Evolutionary conservation across 768 basidiomycete species (phyloP), one percentile per base, ranked within the genome.

Genomic region (Obba rivulosa): DNA sequence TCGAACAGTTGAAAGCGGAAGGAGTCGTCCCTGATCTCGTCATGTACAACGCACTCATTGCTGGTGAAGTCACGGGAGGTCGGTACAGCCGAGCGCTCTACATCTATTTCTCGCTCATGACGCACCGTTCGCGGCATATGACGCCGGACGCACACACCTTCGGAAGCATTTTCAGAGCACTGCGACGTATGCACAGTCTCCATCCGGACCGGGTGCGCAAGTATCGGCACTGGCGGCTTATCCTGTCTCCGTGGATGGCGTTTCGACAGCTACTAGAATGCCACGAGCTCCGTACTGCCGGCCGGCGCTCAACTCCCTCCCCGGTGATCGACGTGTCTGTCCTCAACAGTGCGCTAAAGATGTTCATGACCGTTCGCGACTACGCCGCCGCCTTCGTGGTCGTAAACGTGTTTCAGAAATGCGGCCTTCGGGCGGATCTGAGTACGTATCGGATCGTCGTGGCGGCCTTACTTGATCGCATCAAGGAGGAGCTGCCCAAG

Each of bases 1-100:
- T 81, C 41, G 53, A 61, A 4, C 61, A 66, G 39, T 75, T 78
- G 70, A 56, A 59, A 41, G 57, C 64, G 17, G 63, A 68, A 1
- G 67, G 67, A 3, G 62, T 75, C 11, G 36, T 58, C 2, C 70
- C 72, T 0, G 66, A 75, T 45, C 62, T 69, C 8, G 55, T 56
- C 34, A 53, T 79, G n/a, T 72, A 79, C 63, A 79, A 81, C 47
- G 51, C 69, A 8, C 68, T 82, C 51, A 69, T 81, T 13, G 62
- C 69, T 5, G 61, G 63, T 14, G 70, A 76, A 46, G 55, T 68
- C 34, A 57, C 66, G 11, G 59, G 58, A 1, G 47, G 59, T 11
- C 64, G 65, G 4, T 61, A 68, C 41, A 55, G 53, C 4, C 63
- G 66, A 16, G 74, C 71, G 5, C 75, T 79, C 50, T 55, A 64